These are phyloP conservation scores for Trichosporon inkin DNA, from an alignment of 1,284 basidiomycete genomes.

Conservation along the genomic window DNA sequence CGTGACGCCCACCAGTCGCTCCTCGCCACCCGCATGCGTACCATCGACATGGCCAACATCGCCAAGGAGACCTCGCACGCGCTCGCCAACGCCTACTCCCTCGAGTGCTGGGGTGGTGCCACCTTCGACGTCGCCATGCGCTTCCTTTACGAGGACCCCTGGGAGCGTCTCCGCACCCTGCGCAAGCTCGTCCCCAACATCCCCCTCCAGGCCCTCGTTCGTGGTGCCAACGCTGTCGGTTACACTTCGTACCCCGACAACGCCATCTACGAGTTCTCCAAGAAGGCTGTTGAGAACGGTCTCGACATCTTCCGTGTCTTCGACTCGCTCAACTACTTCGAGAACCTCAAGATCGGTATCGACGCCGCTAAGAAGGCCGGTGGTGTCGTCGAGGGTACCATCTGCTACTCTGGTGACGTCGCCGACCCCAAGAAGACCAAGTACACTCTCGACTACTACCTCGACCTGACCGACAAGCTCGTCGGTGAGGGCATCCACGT, in stretches of 20 bases:
- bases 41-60: conserved; percentile 97
- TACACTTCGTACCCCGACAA: conserved; percentile 99
- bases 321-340: conserved; percentile 97
- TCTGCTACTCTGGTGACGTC: conserved; percentile 98
- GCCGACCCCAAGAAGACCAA: conserved; percentile 93
- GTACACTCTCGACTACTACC: conserved; percentile 97
- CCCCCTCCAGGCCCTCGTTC: conserved; percentile 95
- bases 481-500: conserved; percentile 96
- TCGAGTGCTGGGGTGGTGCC: conserved; percentile 99
- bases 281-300: conserved; percentile 96
- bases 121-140: conserved; percentile 99
- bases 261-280: conserved; percentile 98
- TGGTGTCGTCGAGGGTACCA: conserved; percentile 94
- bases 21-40: conserved; percentile 92
- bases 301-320: conserved; percentile 99
- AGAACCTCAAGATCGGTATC: conserved; percentile 93
- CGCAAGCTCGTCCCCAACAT: conserved; percentile 97
- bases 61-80: conserved; percentile 97
- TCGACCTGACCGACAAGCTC: conserved; percentile 90
- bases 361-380: conserved; percentile 99
- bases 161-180: conserved; percentile 92
- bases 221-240: conserved; percentile 98
- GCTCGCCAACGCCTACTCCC: conserved; percentile 88
- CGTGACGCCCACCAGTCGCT: conserved; percentile 98
- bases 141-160: conserved; percentile 99